These are phyloP conservation scores for Pharus latifolius DNA, from an alignment of 176 grass and related monocot genomes.

Conservation along the genomic window DNA sequence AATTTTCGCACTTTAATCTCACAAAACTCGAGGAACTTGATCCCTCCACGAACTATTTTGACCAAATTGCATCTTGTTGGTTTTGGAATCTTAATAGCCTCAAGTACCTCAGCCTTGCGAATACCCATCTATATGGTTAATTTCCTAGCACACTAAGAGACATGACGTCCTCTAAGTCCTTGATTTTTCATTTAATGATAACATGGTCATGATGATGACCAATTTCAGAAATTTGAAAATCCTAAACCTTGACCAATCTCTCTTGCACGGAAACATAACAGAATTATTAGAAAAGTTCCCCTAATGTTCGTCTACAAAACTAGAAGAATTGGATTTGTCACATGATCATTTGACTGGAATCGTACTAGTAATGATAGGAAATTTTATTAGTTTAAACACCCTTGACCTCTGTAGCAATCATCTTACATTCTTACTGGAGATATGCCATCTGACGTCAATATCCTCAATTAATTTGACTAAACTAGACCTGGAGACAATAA, in stretches of 20 bases:
- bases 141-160: background rate
- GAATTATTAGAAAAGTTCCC: background rate
- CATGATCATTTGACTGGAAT: background rate
- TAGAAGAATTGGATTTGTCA: background rate
- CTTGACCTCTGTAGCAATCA: background rate
- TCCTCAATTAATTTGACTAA: no score
- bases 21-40: background rate
- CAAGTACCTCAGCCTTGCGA: background rate
- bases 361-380: background rate
- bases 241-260: background rate
- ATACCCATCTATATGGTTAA: background rate
- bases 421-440: background rate
- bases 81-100: constrained; percentile 9
- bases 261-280: background rate
- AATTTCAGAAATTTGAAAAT: background rate
- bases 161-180: background rate
- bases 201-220: background rate
- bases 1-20: background rate
- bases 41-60: background rate
- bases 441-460: background rate
- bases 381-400: background rate
- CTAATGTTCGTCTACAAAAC: background rate
- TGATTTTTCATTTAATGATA: background rate
- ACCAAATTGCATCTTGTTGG: background rate
- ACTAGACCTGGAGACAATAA: background rate